Conservation (phyloP, 306 rosid species). For the Quercus parvula region DNA sequence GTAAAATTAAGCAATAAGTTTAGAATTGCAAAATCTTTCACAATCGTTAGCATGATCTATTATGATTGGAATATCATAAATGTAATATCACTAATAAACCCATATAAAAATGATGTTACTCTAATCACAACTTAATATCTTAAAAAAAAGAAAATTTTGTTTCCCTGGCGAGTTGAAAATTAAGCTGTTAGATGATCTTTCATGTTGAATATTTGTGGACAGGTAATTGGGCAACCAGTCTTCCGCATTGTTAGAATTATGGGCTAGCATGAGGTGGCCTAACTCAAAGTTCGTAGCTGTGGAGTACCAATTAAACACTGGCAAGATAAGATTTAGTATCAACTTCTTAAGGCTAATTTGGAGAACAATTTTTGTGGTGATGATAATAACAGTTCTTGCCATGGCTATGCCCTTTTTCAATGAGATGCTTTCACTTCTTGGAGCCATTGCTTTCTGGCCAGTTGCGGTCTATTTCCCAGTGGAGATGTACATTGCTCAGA, state of each 20-base stretch:
- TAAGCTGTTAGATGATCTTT: not conserved
- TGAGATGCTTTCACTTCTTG: slow-evolving; percentile 55
- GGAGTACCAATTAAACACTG: slow-evolving; percentile 26
- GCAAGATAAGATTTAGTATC: slow-evolving; percentile 15
- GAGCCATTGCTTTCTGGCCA: slow-evolving; percentile 64
- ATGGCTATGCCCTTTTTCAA: slow-evolving; percentile 60
- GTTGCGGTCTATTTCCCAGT: slow-evolving; percentile 53
- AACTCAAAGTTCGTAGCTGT: slow-evolving; percentile 33
- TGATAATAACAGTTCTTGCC: slow-evolving; percentile 24
- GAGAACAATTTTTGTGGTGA: slow-evolving; percentile 43
- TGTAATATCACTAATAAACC: no score
- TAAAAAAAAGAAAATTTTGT: no score
- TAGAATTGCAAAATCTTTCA: no score
- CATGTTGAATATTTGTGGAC: not conserved
- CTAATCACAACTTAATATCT: fast-evolving
- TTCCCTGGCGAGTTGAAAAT: no score
- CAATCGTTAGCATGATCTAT: no score
- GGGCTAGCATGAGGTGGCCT: slow-evolving; percentile 43
- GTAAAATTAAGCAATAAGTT: no score
- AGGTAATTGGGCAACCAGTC: slow-evolving; percentile 49
- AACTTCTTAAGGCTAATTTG: slow-evolving; percentile 54
- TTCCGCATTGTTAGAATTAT: slow-evolving; percentile 36
- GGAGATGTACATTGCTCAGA: slow-evolving; percentile 49
- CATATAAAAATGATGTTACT: no score
- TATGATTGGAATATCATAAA: fast-evolving